phyloP scores from a whole-genome alignment of 202 grass and related monocot species.

The Dendrocalamus latiflorus region DNA sequence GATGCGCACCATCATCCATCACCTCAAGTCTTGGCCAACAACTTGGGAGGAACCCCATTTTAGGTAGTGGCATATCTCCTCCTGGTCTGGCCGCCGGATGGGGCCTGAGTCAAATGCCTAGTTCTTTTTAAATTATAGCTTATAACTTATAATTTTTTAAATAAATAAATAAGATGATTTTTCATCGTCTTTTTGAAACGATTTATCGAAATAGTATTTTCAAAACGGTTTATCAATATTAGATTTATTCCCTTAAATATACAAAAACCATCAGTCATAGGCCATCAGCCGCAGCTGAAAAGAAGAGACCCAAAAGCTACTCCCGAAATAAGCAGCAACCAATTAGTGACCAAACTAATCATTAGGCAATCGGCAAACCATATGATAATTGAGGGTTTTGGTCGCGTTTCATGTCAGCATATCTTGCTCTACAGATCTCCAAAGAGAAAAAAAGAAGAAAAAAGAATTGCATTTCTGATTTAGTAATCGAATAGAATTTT shows the following conservation, averaged over 20 bases:
- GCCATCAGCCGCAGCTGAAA: no score
- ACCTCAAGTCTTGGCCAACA: conserved; percentile 12
- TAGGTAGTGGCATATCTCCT: not conserved
- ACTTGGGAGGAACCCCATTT: not conserved
- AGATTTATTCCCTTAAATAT: no score
- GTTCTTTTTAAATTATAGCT: no score
- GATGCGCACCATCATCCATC: not conserved
- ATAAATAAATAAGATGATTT: no score
- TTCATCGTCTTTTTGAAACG: no score
- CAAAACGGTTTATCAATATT: no score
- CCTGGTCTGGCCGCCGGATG: not conserved
- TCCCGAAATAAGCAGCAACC: not conserved
- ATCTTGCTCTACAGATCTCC: not conserved
- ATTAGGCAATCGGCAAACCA: not conserved
- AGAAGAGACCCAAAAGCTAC: not conserved
- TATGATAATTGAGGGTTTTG: not conserved
- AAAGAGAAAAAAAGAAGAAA: not conserved
- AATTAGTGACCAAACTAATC: not conserved
- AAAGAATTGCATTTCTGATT: not conserved
- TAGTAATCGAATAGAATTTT: not conserved
- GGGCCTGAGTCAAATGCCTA: not conserved
- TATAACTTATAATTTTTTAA: no score
- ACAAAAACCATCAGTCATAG: no score
- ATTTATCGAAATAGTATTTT: no score
- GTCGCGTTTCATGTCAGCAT: not conserved